Base-by-base conservation (phyloP, 2,329 filamentous ascomycete species). In the Tetracladium maxilliforme region DNA sequence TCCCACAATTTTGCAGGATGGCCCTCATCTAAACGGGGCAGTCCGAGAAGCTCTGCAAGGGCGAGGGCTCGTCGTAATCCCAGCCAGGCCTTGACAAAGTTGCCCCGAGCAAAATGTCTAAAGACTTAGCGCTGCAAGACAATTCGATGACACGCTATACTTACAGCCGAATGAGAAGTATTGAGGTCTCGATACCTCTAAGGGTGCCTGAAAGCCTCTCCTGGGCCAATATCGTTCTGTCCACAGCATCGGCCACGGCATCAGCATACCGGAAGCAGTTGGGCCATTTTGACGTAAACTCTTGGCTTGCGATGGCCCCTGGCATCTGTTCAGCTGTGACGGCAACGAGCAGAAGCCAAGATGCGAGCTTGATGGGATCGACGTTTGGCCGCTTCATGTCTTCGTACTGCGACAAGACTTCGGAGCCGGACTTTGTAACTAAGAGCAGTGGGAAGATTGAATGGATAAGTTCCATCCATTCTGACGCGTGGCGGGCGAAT, bases 151-250 rank as follows among this genome's bases (percentile, higher is more conserved):
- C 5, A 13, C 21, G 21, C 20, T 13, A 22, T 6, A 35, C 48
- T 40, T 33, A 52, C 44, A 54, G 39, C 29, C 49, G 40, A 16
- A 46, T 26, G 27, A 43, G 50, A 15, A 49, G 38, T 13, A 54
- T 25, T 3, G 37, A 42, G 24, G 44, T 43, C 17, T 42, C 41
- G 16, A 47, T 32, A 4, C 45, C 45, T 4, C 44, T 30, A 10
- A 42, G 21, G n/a, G 43, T 47, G n/a, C 40, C 38, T 17, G 47
- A 29, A 7, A 48, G 27, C 4, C 35, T 39, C 28, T 47, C 40
- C 27, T 51, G 41, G 10, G 35, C 35, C n/a, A 46, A 25, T 9
- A 47, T 37, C 2, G 33, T 36, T 15, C 26, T 32, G n/a, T 46
- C 40, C 6, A 48, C 35, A 6, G 33, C 30, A 2, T 40, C 35